Base-by-base conservation (phyloP, 371 early-diverging fungal genomes). In the Umbelopsis sp. region DNA sequence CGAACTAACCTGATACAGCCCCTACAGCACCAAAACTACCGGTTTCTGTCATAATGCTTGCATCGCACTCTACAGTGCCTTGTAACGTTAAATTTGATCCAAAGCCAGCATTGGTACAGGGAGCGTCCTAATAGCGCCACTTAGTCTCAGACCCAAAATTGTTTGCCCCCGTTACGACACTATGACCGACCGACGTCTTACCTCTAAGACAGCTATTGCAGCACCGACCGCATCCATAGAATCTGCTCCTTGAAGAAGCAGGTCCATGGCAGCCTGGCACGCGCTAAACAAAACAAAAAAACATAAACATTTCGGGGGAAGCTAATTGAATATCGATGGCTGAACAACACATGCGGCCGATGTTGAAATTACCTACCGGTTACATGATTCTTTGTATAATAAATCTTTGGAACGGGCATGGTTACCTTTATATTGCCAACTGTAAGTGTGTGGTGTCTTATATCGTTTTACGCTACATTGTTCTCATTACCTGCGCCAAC, bases 1-100 rank as follows among this genome's bases (percentile, higher is more conserved):
- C 14, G 24, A 38, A 41, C 53, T 72, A 74, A 79, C 83, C 77
- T 65, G 84, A 72, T 0, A 88, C 86, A 12, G 93, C 92, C 0
- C 92, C 94, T 0, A 96, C 92, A 3, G 90, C 91, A 1, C 93
- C 95, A 84, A 92, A 94, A 6, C 80, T 77, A 3, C 87, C 83
- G 0, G 76, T 76, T n/a, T 74, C 69, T 68, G 87, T 77, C 95
- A 94, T 95, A n/a, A 94, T 73, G 41, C 91, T 77, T 14, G 97
- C 97, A 74, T 96, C 97, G 70, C 95, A 94, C 75, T 95, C 94
- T 5, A 95, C 93, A 1, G 77, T 80, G 0, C 93, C 94, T 2
- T 78, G 70, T 1, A 90, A 70, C n/a, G 89, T 92, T 35, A 96
- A 81, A 73, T 95, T 96, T 0, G 95, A 92, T 1, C 96, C 97